Evolutionary conservation across 192 early-diverging fungal species (phyloP).

Genomic region (Linnemannia schmuckeri): DNA sequence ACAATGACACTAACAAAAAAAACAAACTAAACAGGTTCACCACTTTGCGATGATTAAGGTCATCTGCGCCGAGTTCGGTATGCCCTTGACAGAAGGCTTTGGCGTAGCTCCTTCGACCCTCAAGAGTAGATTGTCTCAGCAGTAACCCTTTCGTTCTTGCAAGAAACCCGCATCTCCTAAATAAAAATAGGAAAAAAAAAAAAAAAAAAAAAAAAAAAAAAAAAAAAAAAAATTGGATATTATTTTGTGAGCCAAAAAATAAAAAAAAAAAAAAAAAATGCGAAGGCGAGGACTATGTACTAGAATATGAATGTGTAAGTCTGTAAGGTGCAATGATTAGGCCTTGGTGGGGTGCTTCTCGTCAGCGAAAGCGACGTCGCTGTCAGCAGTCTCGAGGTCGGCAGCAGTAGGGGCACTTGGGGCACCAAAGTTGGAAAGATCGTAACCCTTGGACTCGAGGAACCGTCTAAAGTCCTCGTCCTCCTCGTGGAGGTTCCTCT

Average conservation of each 20-base stretch:
- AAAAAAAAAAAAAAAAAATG: not conserved
- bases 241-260: not conserved
- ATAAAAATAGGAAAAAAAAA: not conserved
- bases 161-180: no score
- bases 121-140: slow-evolving; percentile 12
- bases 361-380: not conserved
- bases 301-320: not conserved
- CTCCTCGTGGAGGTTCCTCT: slow-evolving; percentile 45
- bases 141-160: no score
- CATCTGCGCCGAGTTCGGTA: slow-evolving; percentile 65
- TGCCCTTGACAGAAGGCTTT: slow-evolving; percentile 59
- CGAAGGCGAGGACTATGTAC: not conserved
- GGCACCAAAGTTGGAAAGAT: slow-evolving; percentile 31
- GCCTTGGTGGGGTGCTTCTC: not conserved
- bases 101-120: slow-evolving; percentile 69
- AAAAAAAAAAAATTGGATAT: not conserved
- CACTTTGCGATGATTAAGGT: slow-evolving; percentile 72
- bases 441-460: slow-evolving; percentile 61
- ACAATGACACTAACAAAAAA: not conserved
- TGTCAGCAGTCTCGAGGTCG: not conserved
- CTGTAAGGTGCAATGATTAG: not conserved
- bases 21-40: slow-evolving; percentile 58
- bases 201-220: not conserved
- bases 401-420: not conserved
- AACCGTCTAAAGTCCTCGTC: slow-evolving; percentile 62